Evolutionary conservation across 352 stramenopile genomes (phyloP), one percentile per base, ranked within the genome.

Genomic region (Phytophthora pisi): DNA sequence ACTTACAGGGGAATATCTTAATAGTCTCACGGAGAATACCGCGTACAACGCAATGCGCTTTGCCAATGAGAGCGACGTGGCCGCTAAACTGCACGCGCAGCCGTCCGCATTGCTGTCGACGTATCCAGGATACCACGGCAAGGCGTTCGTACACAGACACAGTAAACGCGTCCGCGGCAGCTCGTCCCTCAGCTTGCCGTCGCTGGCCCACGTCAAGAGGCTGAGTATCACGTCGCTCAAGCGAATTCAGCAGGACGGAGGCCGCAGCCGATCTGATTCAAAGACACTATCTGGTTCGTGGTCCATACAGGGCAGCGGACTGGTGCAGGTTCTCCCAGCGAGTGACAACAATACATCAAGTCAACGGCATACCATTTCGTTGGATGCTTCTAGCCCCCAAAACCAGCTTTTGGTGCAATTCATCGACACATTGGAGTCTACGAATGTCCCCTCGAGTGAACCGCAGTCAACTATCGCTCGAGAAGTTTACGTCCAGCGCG

Each of bases 81-180:
- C 50, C 5, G 24, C 16, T 40, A 56, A 42, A 36, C 13, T 42
- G 15, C 50, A 56, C 28, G 50, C 50, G 2, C 23, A 56, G 7
- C 50, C 50, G 9, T 43, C 50, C 9, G 50, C 50, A 1, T 24
- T 56, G 16, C 16, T 56, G 26, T 56, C 50, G 16, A 56, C 50
- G 2, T 56, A 56, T 56, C 50, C 50, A 13, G 50, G 50, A 24
- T 56, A 56, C 20, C 50, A 56, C 50, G 15, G 50, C 2, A 43
- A 56, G n/a, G 16, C 50, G 6, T 56, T 56, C 8, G 16, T 56
- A 24, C 50, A 56, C 9, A 15, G 50, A 23, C 50, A 56, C n/a
- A 42, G 26, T 16, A 56, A 56, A 40, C 26, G 7, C 16, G 50
- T 56, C 24, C 50, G 50, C 50, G 50, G 50, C 13, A 56, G 15